Evolutionary conservation across 139 green algal genomes (phyloP).

Genomic region (Dunaliella primolecta): DNA sequence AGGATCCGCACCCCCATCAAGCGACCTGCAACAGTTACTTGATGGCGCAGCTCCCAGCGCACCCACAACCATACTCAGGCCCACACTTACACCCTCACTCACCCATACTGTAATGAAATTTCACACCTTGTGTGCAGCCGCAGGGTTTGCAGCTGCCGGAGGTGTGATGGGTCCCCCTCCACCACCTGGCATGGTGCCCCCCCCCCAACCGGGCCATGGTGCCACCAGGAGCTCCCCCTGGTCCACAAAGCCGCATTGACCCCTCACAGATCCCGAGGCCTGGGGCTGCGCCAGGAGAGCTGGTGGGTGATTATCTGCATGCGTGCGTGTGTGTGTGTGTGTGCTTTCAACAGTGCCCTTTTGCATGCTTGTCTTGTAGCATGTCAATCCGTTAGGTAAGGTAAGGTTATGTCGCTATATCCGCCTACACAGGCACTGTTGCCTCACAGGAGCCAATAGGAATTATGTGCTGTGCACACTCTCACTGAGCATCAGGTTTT

Average conservation of each 20-base stretch:
- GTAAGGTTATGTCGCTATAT: too few relatives aligned
- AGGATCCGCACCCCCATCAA: too few relatives aligned
- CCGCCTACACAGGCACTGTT: too few relatives aligned
- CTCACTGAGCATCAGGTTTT: too few relatives aligned
- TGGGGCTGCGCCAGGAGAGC: slow-evolving; percentile 25
- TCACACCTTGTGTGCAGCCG: neutral
- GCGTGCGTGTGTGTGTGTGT: slow-evolving; percentile 5
- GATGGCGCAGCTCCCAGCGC: too few relatives aligned
- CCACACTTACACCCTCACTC: neutral
- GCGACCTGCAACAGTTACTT: too few relatives aligned
- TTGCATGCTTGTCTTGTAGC: too few relatives aligned
- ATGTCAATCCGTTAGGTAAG: too few relatives aligned
- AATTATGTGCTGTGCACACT: too few relatives aligned
- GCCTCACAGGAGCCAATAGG: too few relatives aligned
- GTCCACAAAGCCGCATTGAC: slow-evolving; percentile 62
- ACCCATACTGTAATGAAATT: neutral
- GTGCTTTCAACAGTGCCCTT: too few relatives aligned
- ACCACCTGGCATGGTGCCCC: slow-evolving; percentile 7
- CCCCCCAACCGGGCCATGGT: neutral
- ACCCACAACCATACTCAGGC: neutral
- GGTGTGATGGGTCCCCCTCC: neutral
- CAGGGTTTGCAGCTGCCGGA: too few relatives aligned
- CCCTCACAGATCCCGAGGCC: slow-evolving; percentile 82
- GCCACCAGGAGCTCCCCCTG: neutral
- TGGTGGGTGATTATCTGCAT: neutral